Base-by-base conservation (phyloP, 805 yeast genomes). In the Isabelozyma gotoi region DNA sequence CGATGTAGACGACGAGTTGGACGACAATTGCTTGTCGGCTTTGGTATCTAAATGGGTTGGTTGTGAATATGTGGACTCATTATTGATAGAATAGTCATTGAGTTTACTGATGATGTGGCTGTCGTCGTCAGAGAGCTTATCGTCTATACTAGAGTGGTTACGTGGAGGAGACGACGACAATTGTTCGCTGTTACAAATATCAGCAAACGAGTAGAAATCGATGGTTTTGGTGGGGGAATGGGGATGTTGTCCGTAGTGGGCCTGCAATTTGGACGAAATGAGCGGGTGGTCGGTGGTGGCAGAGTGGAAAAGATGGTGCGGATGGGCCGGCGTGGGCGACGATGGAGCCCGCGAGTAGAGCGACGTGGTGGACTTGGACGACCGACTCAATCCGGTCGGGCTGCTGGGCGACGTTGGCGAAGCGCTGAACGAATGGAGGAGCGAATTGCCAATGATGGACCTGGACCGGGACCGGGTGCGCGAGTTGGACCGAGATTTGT, bases 171-270 rank as follows among this genome's bases (percentile, higher is more conserved):
- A 37, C 20, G 45, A 19, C 6, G 41, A 37, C 2, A 8, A 40
- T 18, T 47, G 45, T 40, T 62, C 65, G 34, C 58, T 52, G 29
- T 51, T 50, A 10, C 60, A 41, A 49, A 63, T 56, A 24, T 63
- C 68, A 2, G 66, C 67, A 48, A 53, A 63, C n/a, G 65, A 60
- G 45, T 60, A 63, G 39, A 55, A 63, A 27, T 63, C 61, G 31
- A 63, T 57, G 7, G 65, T 58, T 20, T 38, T 38, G 15, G 37
- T 11, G 10, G 34, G 33, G 31, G 5, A 18, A 21, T 18, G 29
- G 32, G 20, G 20, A 27, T 16, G 43, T 32, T 14, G 43, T 18
- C 14, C 12, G 29, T 24, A 16, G n/a, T 12, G 33, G 37, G 38
- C 38, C 33, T 31, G 36, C 5, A 12, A 15, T 19, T 27, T 15